Evolutionary conservation across 2,329 filamentous ascomycete genomes (phyloP).

Genomic region (Botryosphaeria dothidea): DNA sequence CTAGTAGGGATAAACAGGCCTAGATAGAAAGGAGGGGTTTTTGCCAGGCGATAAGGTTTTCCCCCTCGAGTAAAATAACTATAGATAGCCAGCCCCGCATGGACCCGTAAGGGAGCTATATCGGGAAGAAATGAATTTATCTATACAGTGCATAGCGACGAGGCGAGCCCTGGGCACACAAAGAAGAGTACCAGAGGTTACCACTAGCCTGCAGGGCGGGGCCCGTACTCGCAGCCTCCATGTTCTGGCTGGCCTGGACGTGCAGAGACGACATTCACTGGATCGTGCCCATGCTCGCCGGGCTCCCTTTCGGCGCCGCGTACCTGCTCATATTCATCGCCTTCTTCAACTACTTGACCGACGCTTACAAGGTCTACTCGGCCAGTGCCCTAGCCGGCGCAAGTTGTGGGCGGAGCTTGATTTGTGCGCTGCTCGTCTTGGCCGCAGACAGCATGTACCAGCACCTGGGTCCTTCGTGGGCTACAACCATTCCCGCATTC

Average conservation of each 20-base stretch:
- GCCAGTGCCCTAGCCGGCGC: conserved; percentile 45
- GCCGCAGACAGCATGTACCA: conserved; percentile 32
- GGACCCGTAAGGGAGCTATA: too few relatives aligned
- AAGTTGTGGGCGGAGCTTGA: conserved; percentile 39
- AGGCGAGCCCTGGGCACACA: background rate
- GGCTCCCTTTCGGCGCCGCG: conserved; percentile 54
- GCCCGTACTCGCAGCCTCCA: conserved; percentile 26
- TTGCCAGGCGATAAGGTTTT: too few relatives aligned
- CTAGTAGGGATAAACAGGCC: too few relatives aligned
- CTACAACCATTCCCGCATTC: conserved; percentile 30
- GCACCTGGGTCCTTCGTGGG: conserved; percentile 30
- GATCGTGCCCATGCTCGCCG: conserved; percentile 53
- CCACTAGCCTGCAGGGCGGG: background rate
- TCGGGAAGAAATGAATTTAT: too few relatives aligned
- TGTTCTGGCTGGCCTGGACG: conserved; percentile 21
- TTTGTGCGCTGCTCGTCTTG: conserved; percentile 35
- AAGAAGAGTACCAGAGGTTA: background rate
- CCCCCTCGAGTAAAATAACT: too few relatives aligned
- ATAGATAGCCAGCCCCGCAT: too few relatives aligned
- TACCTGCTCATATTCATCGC: conserved; percentile 52
- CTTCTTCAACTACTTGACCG: conserved; percentile 52
- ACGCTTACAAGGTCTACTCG: conserved; percentile 48
- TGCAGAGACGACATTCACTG: conserved; percentile 24
- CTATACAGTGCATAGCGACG: background rate
- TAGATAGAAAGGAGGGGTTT: too few relatives aligned